Percentiles rank a stretch among this genome's conserved stretches.
Conservation (phyloP, 2,329 filamentous ascomycete genomes). For the Coleophoma eucalyptorum region DNA sequence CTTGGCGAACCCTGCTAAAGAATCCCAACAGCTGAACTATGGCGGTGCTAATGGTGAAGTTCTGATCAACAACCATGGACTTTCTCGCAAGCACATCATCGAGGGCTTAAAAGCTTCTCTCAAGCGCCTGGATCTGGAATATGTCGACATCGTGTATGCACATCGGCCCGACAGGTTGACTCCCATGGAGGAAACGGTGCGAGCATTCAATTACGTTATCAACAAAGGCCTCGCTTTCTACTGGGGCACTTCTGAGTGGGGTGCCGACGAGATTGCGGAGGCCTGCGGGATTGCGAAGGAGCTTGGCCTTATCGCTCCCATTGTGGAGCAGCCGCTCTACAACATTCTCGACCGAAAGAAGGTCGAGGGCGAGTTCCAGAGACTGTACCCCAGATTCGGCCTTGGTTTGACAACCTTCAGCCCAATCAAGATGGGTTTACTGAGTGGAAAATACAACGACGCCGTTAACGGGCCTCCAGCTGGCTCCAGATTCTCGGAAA, state of each 20-base stretch:
- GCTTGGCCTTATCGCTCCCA: conserved; percentile 53
- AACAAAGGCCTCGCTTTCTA: conserved; percentile 58
- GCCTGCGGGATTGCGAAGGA: conserved; percentile 52
- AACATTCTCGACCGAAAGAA: conserved; percentile 55
- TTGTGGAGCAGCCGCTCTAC: conserved; percentile 62
- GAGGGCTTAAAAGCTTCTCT: conserved; percentile 53
- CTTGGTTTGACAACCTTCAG: conserved; percentile 58
- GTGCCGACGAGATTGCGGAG: conserved; percentile 53
- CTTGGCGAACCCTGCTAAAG: background rate
- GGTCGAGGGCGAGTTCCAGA: conserved; percentile 55
- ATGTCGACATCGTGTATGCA: conserved; percentile 62
- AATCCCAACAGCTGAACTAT: conserved; percentile 38
- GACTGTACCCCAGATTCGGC: conserved; percentile 53
- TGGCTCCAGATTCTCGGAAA: conserved; percentile 49
- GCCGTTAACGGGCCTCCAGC: conserved; percentile 43
- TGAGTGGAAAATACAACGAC: conserved; percentile 62
- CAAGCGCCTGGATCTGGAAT: conserved; percentile 40
- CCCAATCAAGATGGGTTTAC: conserved; percentile 51
- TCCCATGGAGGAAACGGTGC: conserved; percentile 60
- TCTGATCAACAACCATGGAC: conserved; percentile 48
- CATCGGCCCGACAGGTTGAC: conserved; percentile 55
- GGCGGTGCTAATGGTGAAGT: conserved; percentile 37
- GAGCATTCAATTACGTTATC: conserved; percentile 43
- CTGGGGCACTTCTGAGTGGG: conserved; percentile 62
- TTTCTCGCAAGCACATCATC: conserved; percentile 56